Percentiles rank a stretch among this genome's conserved stretches.
Evolutionary conservation across 768 basidiomycete species (phyloP).

Genomic region (Lactarius deliciosus): DNA sequence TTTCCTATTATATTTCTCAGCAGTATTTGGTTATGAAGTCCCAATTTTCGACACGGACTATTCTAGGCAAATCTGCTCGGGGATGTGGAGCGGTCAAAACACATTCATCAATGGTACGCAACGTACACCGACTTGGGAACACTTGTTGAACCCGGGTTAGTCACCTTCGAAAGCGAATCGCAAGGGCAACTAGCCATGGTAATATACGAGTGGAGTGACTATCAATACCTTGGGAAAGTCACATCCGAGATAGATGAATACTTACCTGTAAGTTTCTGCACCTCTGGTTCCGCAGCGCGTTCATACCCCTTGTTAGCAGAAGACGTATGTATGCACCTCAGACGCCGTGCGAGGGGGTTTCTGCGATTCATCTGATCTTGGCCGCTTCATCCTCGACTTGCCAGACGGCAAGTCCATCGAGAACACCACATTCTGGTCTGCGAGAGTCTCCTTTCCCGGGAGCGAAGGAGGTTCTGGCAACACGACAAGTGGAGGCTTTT

Average conservation of each 20-base stretch:
- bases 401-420: conserved; percentile 60
- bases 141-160: conserved; percentile 39
- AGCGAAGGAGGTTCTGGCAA: conserved; percentile 29
- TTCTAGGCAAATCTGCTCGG: conserved; percentile 89
- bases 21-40: conserved; percentile 54
- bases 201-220: conserved; percentile 94
- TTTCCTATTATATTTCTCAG: conserved; percentile 28
- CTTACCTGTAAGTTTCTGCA: conserved; percentile 57
- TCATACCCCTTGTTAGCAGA: conserved; percentile 52
- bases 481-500: conserved; percentile 41
- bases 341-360: conserved; percentile 69
- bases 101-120: conserved; percentile 81
- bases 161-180: conserved; percentile 76
- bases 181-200: conserved; percentile 91
- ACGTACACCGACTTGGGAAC: conserved; percentile 19
- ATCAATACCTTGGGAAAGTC: conserved; percentile 73
- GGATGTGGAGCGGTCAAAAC: conserved; percentile 83
- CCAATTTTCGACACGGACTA: conserved; percentile 75
- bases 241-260: conserved; percentile 53
- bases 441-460: conserved; percentile 63
- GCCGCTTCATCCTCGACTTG: conserved; percentile 85
- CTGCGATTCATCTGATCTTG: conserved; percentile 69
- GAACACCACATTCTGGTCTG: conserved; percentile 86
- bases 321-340: conserved; percentile 91
- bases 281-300: conserved; percentile 17